Evolutionary conservation across 176 grass and related monocot species (phyloP), one percentile per base, ranked within the genome.

Genomic region (Eleusine coracana): DNA sequence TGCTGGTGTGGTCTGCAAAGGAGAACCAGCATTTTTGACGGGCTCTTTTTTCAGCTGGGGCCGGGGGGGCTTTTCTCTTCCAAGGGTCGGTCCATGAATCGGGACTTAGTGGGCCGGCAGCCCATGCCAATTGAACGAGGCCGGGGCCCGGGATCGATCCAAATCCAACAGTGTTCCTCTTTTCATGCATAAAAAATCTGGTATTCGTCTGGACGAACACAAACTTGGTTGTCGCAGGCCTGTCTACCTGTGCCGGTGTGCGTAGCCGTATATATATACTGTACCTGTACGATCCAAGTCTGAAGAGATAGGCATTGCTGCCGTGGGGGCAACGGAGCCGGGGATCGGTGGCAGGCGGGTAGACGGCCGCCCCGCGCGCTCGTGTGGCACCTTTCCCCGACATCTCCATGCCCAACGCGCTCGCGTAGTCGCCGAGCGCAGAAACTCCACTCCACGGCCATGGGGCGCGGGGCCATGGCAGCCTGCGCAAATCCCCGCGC

Each of bases 361-460:
- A 16, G 72, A 65, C 12, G 66, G 10, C 55, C 38, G 68, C 45
- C 72, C n/a, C 61, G 70, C 71, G 78, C 27, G 38, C 42, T 38
- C 20, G 34, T 82, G 79, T 52, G 64, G 41, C 72, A 1, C 52
- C 54, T 76, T 82, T 82, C 17, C 37, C 86, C 72, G 86, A 82
- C 79, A 87, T 40, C 29, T 50, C 15, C n/a, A 2, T 56, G 27
- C 49, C 74, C 74, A 3, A 28, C 42, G 27, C 71, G 28, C 49
- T 70, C 70, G 38, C 52, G 21, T 45, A 18, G 10, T 29, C 3
- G 36, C 82, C 72, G 10, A 2, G 20, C 71, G 17, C 52, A 29
- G 48, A 66, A 18, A 21, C 21, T 27, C 44, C 31, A 34, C 34
- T 41, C 25, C 28, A 34, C 31, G 31, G 2, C 31, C 31, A 34